A percentile compares a stretch with the other conserved stretches of the same genome.
phyloP scores from a whole-genome alignment of 495 filamentous ascomycete species.

The Neurospora sp. region DNA sequence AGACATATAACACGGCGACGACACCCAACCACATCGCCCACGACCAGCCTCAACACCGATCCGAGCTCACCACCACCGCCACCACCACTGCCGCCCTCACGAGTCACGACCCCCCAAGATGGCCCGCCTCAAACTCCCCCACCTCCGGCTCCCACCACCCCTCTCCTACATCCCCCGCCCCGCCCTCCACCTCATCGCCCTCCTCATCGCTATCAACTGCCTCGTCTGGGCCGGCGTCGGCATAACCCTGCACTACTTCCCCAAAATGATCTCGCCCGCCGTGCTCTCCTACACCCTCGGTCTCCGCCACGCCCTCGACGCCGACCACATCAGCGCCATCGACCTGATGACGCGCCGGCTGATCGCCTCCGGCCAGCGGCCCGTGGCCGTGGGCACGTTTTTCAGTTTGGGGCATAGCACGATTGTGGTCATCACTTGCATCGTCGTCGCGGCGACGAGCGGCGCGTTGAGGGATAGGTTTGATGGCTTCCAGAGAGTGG shows the following conservation, averaged over 20 bases:
- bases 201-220: conserved; percentile 56
- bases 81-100: neutral
- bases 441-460: conserved; percentile 83
- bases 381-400: conserved; percentile 91
- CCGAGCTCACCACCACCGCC: neutral
- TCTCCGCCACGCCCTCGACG: conserved; percentile 87
- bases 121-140: conserved; percentile 1
- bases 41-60: neutral
- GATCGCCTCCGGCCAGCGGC: conserved; percentile 74
- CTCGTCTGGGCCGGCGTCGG: conserved; percentile 64
- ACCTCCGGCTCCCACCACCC: conserved; percentile 8
- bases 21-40: neutral
- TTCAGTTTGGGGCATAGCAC: conserved; percentile 92
- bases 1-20: neutral
- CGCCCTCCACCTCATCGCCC: conserved; percentile 55
- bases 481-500: conserved; percentile 68
- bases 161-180: conserved; percentile 46
- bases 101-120: neutral
- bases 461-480: conserved; percentile 72
- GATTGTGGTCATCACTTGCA: conserved; percentile 82
- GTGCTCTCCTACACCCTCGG: conserved; percentile 85
- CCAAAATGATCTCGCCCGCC: conserved; percentile 61
- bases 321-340: conserved; percentile 94
- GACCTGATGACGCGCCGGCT: conserved; percentile 90
- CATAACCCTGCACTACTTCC: conserved; percentile 49